These are phyloP conservation scores for Gentiana macrophylla DNA, from an alignment of 257 asterid species.

Conservation along the genomic window DNA sequence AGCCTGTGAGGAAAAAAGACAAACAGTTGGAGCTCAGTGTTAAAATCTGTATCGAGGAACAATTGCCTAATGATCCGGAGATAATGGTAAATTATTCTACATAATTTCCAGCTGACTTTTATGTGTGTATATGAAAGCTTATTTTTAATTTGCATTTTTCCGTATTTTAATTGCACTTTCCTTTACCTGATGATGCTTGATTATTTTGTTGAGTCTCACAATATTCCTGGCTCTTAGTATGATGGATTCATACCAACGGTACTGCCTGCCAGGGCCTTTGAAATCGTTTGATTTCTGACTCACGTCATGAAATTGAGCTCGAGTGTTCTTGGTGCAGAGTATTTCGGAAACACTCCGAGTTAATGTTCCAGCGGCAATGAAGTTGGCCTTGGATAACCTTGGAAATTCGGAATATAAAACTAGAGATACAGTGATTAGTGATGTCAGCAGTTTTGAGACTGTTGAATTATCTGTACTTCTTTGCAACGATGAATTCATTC, in stretches of 20 bases:
- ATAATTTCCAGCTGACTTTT: no score
- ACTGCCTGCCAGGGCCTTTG: no score
- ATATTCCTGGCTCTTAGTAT: no score
- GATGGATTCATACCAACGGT: no score
- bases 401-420: constrained; percentile 46
- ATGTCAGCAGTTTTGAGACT: constrained; percentile 63
- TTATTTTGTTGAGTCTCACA: no score
- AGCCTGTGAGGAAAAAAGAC: constrained; percentile 35
- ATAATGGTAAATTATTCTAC: constrained; percentile 41
- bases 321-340: constrained; percentile 31
- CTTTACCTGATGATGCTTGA: no score
- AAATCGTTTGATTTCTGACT: no score
- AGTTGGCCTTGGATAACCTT: constrained; percentile 62
- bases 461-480: constrained; percentile 85
- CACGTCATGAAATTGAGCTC: no score
- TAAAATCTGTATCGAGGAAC: constrained; percentile 70
- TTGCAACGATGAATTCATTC: constrained; percentile 82
- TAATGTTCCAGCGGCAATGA: constrained; percentile 94
- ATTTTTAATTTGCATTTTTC: neutral
- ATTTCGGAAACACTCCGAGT: constrained; percentile 88
- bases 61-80: constrained; percentile 89
- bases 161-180: no score
- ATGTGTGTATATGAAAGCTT: no score
- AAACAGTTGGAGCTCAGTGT: constrained; percentile 78
- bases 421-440: constrained; percentile 53